Conservation (phyloP, 192 early-diverging fungal genomes). For the Glomus cerebriforme region DNA sequence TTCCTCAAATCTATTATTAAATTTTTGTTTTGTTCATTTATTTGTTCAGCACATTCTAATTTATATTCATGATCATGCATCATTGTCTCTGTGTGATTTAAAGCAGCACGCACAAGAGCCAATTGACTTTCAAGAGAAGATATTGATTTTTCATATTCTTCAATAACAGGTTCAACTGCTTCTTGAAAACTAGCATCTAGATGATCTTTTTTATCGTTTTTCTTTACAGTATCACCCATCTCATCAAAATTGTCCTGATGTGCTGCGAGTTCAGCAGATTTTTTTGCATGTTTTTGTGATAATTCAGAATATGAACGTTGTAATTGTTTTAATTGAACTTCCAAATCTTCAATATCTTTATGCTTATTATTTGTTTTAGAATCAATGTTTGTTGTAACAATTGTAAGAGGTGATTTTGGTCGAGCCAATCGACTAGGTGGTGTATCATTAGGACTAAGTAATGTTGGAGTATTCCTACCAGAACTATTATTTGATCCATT, state of each 20-base stretch:
- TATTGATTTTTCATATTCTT: constrained; percentile 70
- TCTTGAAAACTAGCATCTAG: constrained; percentile 44
- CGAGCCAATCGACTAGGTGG: constrained; percentile 18
- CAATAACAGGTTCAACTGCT: constrained; percentile 55
- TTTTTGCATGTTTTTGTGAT: constrained; percentile 26
- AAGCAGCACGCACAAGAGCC: constrained; percentile 53
- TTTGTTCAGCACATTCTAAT: constrained; percentile 35
- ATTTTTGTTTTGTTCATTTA: constrained; percentile 18
- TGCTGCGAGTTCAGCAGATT: not conserved
- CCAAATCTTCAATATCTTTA: constrained; percentile 39
- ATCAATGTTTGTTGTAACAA: constrained; percentile 5
- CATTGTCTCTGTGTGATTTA: constrained; percentile 59
- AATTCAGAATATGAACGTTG: constrained; percentile 18
- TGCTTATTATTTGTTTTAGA: constrained; percentile 32
- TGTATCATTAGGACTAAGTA: constrained; percentile 34
- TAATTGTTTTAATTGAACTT: constrained; percentile 50
- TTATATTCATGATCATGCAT: constrained; percentile 60
- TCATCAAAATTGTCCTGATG: constrained; percentile 18
- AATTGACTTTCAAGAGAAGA: constrained; percentile 63
- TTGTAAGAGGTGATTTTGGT: not conserved
- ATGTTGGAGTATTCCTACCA: constrained; percentile 38
- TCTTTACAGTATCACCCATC: not conserved
- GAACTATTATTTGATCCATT: not conserved
- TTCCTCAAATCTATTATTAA: constrained; percentile 4
- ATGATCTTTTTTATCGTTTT: not conserved